Evolutionary conservation across 495 filamentous ascomycete species (phyloP), one percentile per base, ranked within the genome.

Genomic region (Penicillium longicatenatum): DNA sequence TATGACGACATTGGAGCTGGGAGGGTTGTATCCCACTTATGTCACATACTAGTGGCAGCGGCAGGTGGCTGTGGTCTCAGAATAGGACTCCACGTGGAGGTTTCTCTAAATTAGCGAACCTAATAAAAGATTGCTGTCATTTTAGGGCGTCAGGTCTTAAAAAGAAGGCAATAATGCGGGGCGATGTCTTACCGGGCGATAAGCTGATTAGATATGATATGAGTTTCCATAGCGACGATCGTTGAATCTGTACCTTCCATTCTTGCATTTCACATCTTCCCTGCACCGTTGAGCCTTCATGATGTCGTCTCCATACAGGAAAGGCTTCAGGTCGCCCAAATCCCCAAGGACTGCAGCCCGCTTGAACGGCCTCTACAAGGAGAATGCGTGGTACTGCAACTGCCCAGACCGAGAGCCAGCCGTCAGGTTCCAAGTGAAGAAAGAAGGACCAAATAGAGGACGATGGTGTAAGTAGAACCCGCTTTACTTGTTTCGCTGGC

Each of bases 391-490:
- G 84, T 72, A 78, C 58, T 89, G 89, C 63, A 84, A 91, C 57
- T 92, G 90, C 67, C 70, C 76, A 8, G 83, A 84, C 16, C 83
- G 86, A 9, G 78, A 82, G 1, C 81, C 81, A 8, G 89, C 89
- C 0, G 66, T 77, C 14, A 81, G 80, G 16, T 78, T 86, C 45
- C 78, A 84, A 58, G 83, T 83, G 6, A 89, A 83, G 65, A 92
- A 89, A 57, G 79, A 82, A n/a, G 81, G 83, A 0, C 64, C 69
- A 39, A 91, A 92, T 63, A 76, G 86, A 52, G 86, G 86, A n/a
- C 67, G 80, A 58, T 82, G 75, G 66, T 90, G 75, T 79, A 74
- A 55, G 64, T 57, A 11, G 3, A 21, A 8, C 5, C 20, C 10
- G 42, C 33, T 24, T 14, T 8, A 46, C n/a, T 33, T 19, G 6